These are phyloP conservation scores for Rhododendron simsii DNA, from an alignment of 148 eudicot species.

Conservation along the genomic window DNA sequence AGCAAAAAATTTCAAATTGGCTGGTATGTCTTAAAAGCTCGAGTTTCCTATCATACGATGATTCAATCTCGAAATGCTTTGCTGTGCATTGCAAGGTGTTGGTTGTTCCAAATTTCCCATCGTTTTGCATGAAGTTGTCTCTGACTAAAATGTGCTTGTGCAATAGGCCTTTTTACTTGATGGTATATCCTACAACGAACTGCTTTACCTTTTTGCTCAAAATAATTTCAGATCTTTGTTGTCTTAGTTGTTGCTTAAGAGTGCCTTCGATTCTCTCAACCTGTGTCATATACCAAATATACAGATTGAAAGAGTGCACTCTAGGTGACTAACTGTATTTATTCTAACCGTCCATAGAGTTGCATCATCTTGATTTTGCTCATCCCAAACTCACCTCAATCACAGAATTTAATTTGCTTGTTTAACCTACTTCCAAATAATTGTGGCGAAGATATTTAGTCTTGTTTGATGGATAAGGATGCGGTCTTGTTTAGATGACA, in stretches of 20 bases:
- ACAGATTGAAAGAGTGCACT: background rate
- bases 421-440: background rate
- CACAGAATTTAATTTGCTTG: background rate
- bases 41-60: background rate
- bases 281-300: background rate
- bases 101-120: background rate
- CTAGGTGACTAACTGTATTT: background rate
- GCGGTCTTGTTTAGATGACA: background rate
- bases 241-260: background rate
- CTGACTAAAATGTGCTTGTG: background rate
- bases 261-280: background rate
- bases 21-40: constrained; percentile 38
- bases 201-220: background rate
- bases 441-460: background rate
- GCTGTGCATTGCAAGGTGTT: background rate
- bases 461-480: background rate
- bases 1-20: constrained; percentile 26
- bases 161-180: background rate
- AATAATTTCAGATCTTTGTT: background rate
- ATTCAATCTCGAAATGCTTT: background rate
- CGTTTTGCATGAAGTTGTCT: background rate
- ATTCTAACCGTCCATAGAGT: background rate
- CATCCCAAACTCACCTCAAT: background rate
- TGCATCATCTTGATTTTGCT: background rate
- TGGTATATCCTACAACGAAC: background rate